Percentiles rank a stretch among this genome's conserved stretches.
Evolutionary conservation across 805 yeast genomes (phyloP).

Genomic region (Pichia scutulata): DNA sequence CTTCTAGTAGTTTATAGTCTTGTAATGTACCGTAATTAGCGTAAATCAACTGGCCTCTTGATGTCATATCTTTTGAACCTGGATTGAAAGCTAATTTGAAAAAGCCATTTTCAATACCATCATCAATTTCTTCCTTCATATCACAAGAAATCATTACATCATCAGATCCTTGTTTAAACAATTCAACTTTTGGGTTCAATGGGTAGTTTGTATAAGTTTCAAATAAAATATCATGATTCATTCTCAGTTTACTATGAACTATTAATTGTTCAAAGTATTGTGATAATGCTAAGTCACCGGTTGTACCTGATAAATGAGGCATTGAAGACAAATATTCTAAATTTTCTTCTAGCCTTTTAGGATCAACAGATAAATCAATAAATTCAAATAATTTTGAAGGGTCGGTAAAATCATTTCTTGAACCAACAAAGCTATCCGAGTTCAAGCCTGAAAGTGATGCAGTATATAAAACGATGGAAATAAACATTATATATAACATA

Average conservation of each 20-base stretch:
- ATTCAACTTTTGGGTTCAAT: constrained; percentile 20
- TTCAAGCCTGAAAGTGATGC: constrained; percentile 51
- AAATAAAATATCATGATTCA: constrained; percentile 43
- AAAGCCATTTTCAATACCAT: constrained; percentile 6
- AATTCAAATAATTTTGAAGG: constrained; percentile 42
- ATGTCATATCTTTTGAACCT: constrained; percentile 51
- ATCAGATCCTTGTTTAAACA: constrained; percentile 17
- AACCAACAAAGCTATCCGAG: constrained; percentile 34
- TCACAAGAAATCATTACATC: constrained; percentile 15
- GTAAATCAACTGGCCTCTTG: constrained; percentile 47
- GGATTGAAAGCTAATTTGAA: constrained; percentile 54
- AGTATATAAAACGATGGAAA: constrained; percentile 50
- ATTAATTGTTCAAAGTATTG: constrained; percentile 56
- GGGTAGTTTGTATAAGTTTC: constrained; percentile 65
- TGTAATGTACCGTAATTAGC: constrained; percentile 56
- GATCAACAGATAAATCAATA: constrained; percentile 45
- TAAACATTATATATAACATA: constrained; percentile 58
- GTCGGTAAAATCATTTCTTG: constrained; percentile 58
- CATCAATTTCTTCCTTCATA: constrained; percentile 17
- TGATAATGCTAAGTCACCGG: constrained; percentile 72
- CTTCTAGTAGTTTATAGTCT: constrained; percentile 42
- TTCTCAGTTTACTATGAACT: constrained; percentile 46
- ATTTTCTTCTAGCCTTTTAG: constrained; percentile 52
- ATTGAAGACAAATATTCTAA: constrained; percentile 66
- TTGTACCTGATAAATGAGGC: constrained; percentile 85